Evolutionary conservation across 2,329 filamentous ascomycete genomes (phyloP).

Genomic region (Colletotrichum sp.): DNA sequence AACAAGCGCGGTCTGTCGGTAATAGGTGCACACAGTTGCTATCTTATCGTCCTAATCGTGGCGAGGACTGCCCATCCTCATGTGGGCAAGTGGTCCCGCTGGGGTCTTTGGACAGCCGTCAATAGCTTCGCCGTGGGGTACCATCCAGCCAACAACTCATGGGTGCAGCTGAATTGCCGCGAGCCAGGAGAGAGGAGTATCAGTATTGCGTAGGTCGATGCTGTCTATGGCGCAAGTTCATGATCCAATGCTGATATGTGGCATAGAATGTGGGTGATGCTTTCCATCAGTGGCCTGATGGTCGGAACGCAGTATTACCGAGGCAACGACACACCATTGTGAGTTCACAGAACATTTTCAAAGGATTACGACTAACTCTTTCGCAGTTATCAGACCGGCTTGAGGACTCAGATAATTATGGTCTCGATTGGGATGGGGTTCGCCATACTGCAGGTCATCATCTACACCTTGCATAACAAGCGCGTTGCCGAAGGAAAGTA

Average conservation of each 20-base stretch:
- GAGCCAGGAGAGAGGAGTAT: constrained; percentile 52
- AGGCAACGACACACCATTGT: constrained; percentile 43
- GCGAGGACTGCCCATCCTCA: constrained; percentile 43
- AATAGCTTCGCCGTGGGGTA: constrained; percentile 58
- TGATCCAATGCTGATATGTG: not conserved
- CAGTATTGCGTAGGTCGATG: constrained; percentile 45
- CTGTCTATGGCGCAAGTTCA: not conserved
- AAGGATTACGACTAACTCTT: not conserved
- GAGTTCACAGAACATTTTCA: constrained; percentile 16
- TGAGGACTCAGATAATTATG: constrained; percentile 50
- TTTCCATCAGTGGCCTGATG: constrained; percentile 54
- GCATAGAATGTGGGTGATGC: constrained; percentile 50
- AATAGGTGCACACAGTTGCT: constrained; percentile 47
- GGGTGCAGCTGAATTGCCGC: constrained; percentile 56
- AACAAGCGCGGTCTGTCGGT: constrained; percentile 48
- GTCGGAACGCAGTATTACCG: constrained; percentile 55
- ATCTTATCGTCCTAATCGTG: constrained; percentile 47
- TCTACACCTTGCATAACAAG: constrained; percentile 43
- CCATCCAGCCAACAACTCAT: constrained; percentile 57
- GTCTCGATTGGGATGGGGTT: constrained; percentile 44
- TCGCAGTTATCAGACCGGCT: constrained; percentile 43
- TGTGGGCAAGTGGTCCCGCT: constrained; percentile 51
- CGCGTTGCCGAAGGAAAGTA: constrained; percentile 26
- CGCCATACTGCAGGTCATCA: constrained; percentile 39
- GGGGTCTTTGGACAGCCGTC: constrained; percentile 55